Evolutionary conservation across 768 basidiomycete genomes (phyloP).

Genomic region (Mycena albidolilacea): DNA sequence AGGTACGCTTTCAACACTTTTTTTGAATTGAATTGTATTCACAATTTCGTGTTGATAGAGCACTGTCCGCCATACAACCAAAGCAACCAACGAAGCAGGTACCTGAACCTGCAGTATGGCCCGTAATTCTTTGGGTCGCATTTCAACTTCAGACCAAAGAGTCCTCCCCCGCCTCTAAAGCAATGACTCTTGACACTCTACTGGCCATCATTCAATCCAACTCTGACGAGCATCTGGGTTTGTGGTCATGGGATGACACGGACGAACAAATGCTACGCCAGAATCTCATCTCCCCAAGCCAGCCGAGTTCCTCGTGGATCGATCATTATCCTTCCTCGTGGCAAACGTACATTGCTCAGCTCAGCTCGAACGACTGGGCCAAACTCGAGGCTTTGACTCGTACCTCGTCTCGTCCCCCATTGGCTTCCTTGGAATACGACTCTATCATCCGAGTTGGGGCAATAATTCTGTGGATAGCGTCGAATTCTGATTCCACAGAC

Average conservation of each 20-base stretch:
- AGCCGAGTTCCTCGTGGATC: conserved; percentile 21
- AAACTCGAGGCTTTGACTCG: conserved; percentile 23
- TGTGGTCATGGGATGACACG: conserved; percentile 36
- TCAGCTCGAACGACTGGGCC: conserved; percentile 20
- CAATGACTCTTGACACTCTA: conserved; percentile 9
- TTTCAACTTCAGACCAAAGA: conserved; percentile 28
- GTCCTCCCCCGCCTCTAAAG: background rate
- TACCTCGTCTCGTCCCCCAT: conserved; percentile 7
- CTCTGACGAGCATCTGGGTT: background rate
- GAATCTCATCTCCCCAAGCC: conserved; percentile 6
- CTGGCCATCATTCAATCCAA: conserved; percentile 24
- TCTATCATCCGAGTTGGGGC: conserved; percentile 26
- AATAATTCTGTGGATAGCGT: conserved; percentile 26
- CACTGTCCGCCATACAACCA: conserved; percentile 7
- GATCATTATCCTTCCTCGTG: conserved; percentile 33
- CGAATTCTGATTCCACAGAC: background rate
- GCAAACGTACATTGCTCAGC: conserved; percentile 17
- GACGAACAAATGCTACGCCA: conserved; percentile 30
- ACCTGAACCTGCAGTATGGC: conserved; percentile 32
- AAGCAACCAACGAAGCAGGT: background rate
- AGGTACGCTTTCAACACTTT: conserved; percentile 4
- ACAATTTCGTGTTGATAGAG: conserved; percentile 10
- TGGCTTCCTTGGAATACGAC: conserved; percentile 18
- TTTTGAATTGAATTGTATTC: too few relatives aligned
- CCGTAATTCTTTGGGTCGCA: conserved; percentile 35